phyloP scores from a whole-genome alignment of 495 filamentous ascomycete genomes.

The Aspergillus wentii region DNA sequence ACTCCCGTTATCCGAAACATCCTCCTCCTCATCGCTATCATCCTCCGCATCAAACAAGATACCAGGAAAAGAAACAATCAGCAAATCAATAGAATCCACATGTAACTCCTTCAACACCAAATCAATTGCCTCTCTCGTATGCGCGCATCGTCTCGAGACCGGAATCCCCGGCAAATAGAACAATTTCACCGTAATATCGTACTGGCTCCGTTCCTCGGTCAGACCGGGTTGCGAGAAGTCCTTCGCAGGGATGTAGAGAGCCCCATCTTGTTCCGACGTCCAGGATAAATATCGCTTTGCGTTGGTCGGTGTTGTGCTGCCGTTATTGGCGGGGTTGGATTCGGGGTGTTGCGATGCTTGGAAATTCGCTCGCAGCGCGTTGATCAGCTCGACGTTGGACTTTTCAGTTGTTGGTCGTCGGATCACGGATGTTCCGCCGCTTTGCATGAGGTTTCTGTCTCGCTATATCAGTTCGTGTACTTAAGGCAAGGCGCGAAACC shows the following conservation, averaged over 20 bases:
- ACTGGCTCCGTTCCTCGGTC: slow-evolving; percentile 70
- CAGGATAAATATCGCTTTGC: slow-evolving; percentile 46
- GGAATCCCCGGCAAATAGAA: slow-evolving; percentile 80
- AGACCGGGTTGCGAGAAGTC: slow-evolving; percentile 67
- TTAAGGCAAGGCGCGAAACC: too few relatives aligned
- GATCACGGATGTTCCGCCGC: slow-evolving; percentile 71
- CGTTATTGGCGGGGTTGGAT: slow-evolving; percentile 12
- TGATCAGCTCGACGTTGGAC: slow-evolving; percentile 83
- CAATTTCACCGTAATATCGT: slow-evolving; percentile 90
- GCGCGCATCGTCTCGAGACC: slow-evolving; percentile 51
- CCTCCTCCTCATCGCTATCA: slow-evolving; percentile 67
- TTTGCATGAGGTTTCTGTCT: slow-evolving; percentile 74
- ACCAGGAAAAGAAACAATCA: slow-evolving; percentile 90
- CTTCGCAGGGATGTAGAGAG: slow-evolving; percentile 71
- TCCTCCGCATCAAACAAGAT: slow-evolving; percentile 92
- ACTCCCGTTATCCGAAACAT: slow-evolving; percentile 51
- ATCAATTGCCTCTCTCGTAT: slow-evolving; percentile 71
- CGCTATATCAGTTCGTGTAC: slow-evolving; percentile 11
- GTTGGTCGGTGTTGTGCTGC: slow-evolving; percentile 18
- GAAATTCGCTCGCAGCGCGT: slow-evolving; percentile 80
- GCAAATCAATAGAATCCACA: slow-evolving; percentile 71
- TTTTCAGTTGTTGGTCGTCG: slow-evolving; percentile 66
- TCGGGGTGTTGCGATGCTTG: slow-evolving; percentile 61
- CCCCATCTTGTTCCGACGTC: slow-evolving; percentile 56
- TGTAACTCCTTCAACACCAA: slow-evolving; percentile 75